Evolutionary conservation across 2,329 filamentous ascomycete species (phyloP), one percentile per base, ranked within the genome.

Genomic region (Didymella glomerata): DNA sequence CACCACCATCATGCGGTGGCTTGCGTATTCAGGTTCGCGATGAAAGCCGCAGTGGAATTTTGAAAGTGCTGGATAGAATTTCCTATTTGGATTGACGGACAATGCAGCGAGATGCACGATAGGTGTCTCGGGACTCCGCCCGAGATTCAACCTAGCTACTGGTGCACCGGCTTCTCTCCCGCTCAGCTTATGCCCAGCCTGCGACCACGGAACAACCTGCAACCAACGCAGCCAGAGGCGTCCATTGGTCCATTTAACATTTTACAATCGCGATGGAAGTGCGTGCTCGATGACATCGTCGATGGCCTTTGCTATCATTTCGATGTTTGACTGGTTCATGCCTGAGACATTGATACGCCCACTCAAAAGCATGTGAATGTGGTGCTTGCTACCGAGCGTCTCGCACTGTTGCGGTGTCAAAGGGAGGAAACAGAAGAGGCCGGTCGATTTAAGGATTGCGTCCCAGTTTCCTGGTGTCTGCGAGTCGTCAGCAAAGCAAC

Each of bases 281-380:
- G 32, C 7, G 16, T 36, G 2, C 32, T 36, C 2, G 32, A 67
- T 60, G 3, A 67, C 63, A 16, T 61, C 47, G 27, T 67, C 60
- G 44, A 72, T 65, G 10, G 68, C 63, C 24, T 40, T 48, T 32
- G 68, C 68, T 48, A 69, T 58, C 27, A 34, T 54, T 11, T 62
- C 60, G 8, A 70, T 53, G 30, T 67, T 68, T 10, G 45, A 54
- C 40, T 54, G 38, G 49, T 66, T 70, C 54, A 72, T 53, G 6
- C 66, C 69, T 10, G 68, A 65, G 22, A 72, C 58, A 44, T 70
- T 71, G 51, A 70, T 71, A 10, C 68, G 66, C 4, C 68, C 68
- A 45, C 59, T 70, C 24, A 54, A 45, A 5, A 65, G 66, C 53
- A 72, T 59, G 60, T 70, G 65, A 20, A 72, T 67, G 41, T 71